These are phyloP conservation scores for Lasiodiplodia citricola DNA, from an alignment of 2,329 filamentous ascomycete species.

Conservation along the genomic window DNA sequence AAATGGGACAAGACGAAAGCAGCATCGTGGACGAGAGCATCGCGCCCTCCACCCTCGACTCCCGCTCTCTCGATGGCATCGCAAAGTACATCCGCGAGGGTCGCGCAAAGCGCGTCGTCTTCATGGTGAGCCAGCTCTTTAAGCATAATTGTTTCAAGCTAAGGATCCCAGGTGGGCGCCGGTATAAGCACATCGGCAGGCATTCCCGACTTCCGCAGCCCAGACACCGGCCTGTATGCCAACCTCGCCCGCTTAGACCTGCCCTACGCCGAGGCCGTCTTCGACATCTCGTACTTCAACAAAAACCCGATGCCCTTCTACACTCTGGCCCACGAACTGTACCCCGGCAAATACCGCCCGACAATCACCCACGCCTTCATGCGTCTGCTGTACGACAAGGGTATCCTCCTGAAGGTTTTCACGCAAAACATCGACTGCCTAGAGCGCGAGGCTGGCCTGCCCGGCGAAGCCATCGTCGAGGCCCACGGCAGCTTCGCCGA, in stretches of 20 bases:
- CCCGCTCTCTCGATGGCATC: constrained; percentile 73
- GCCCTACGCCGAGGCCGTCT: constrained; percentile 89
- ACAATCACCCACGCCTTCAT: constrained; percentile 93
- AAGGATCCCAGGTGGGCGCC: constrained; percentile 68
- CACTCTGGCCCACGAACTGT: constrained; percentile 86
- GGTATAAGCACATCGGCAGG: constrained; percentile 77
- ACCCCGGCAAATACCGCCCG: constrained; percentile 86
- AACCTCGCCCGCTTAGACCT: constrained; percentile 87
- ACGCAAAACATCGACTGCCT: constrained; percentile 98
- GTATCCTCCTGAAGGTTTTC: constrained; percentile 81
- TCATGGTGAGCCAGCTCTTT: constrained; percentile 63
- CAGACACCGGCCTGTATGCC: constrained; percentile 90
- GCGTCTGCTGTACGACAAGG: constrained; percentile 77
- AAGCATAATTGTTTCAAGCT: neutral
- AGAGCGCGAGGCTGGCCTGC: constrained; percentile 85
- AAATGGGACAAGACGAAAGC: constrained; percentile 88
- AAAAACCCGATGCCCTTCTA: constrained; percentile 89
- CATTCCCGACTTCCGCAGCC: constrained; percentile 94
- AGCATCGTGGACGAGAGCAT: constrained; percentile 70
- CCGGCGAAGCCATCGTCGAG: constrained; percentile 81
- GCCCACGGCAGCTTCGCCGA: constrained; percentile 91
- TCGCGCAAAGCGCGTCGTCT: constrained; percentile 72
- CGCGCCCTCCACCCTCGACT: constrained; percentile 67
- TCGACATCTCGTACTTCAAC: constrained; percentile 90
- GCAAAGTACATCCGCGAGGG: constrained; percentile 81